Base-by-base conservation (phyloP, 768 basidiomycete genomes). In the Paxillus ammoniavirescens region DNA sequence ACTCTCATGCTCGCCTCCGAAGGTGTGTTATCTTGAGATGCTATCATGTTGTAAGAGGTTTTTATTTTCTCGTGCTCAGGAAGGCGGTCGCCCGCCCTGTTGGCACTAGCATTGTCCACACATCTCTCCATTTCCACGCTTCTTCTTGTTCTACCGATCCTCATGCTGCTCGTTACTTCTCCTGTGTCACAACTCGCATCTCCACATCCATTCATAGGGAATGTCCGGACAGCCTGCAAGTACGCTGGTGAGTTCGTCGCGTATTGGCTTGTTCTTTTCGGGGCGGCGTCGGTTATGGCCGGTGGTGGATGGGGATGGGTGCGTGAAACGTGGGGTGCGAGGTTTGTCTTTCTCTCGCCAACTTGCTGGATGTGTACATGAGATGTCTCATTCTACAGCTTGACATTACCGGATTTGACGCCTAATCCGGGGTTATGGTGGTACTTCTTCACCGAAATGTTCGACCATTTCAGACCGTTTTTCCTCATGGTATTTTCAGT, bases 361-460 rank as follows among this genome's bases (percentile, higher is more conserved):
- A 4, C 47, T 42, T 5, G 35, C 42, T n/a, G 38, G 42, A 44
- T 48, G 4, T 7, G 13, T 26, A 42, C 18, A 37, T 41, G 31
- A 54, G 13, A 31, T 5, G 3, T 8, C 42, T 26, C 17, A 6
- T 7, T 8, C 59, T 30, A 47, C 50, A 98, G 95, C 43, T 63
- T 97, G 21, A 82, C 80, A 17, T 81, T 97, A 8, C 89, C 90
- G 2, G 95, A 97, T 66, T 72, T 98, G 57, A 94, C 93, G 8
- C 96, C 97, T 0, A 98, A 95, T 61, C 84, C 91, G 4, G 96
- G 97, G 2, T 72, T 98, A 28, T 93, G 93, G 90, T 98, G 96
- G 96, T 98, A 98, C 70, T 98, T 98, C 75, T 98, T 98, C 73
- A 98, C 93, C 10, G 96, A 98, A 68, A 98, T 98, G 91, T 99